A percentile compares a stretch with the other conserved stretches of the same genome.
phyloP scores from a whole-genome alignment of 2,329 filamentous ascomycete genomes.

The Trichoderma afroharzianum region DNA sequence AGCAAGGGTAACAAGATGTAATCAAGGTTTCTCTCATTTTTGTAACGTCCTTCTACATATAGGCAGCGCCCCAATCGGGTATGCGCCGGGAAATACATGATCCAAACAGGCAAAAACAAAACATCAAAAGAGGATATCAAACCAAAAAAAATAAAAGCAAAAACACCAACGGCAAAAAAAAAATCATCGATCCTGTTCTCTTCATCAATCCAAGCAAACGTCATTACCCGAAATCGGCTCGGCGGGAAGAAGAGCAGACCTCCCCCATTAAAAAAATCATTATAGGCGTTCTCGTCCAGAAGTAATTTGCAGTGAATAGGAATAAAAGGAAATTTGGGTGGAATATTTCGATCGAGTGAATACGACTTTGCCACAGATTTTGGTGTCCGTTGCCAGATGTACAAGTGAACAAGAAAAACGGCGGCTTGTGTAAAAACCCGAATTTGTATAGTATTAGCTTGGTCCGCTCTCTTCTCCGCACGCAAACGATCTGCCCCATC shows the following conservation, averaged over 20 bases:
- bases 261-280: slow-evolving; percentile 18
- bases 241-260: slow-evolving; percentile 10
- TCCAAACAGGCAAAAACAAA: neutral
- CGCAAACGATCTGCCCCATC: slow-evolving; percentile 19
- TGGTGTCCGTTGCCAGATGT: neutral
- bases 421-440: slow-evolving; percentile 25
- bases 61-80: neutral
- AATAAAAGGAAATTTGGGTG: neutral
- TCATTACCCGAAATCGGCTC: slow-evolving; percentile 15
- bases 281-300: slow-evolving; percentile 17
- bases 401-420: slow-evolving; percentile 16
- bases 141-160: neutral
- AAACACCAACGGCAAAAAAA: neutral
- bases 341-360: neutral
- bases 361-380: neutral
- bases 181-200: slow-evolving; percentile 11
- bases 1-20: neutral
- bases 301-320: neutral
- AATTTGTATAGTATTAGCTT: slow-evolving; percentile 31
- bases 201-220: slow-evolving; percentile 15
- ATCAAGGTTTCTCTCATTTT: neutral
- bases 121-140: slow-evolving; percentile 9
- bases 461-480: slow-evolving; percentile 27
- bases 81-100: neutral
- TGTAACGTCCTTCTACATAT: slow-evolving; percentile 3